Evolutionary conservation across 495 filamentous ascomycete species (phyloP).

Genomic region (Aspergillus nidulans): DNA sequence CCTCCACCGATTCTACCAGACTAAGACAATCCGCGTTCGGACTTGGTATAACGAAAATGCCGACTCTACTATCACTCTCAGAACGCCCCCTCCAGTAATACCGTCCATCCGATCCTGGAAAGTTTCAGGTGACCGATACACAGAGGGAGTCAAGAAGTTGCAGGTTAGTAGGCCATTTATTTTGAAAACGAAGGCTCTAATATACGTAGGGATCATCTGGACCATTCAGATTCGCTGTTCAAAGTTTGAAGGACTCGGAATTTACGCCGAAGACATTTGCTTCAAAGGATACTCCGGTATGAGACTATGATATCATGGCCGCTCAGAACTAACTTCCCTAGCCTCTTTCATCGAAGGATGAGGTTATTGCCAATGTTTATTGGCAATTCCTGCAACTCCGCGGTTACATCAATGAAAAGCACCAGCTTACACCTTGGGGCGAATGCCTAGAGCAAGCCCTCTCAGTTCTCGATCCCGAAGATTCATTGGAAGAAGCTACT

Average conservation of each 20-base stretch:
- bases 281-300: constrained; percentile 33
- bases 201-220: constrained; percentile 23
- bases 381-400: constrained; percentile 89
- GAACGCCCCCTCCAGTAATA: constrained; percentile 55
- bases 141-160: constrained; percentile 38
- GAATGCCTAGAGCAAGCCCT: constrained; percentile 67
- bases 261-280: constrained; percentile 64
- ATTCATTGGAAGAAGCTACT: constrained; percentile 56
- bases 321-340: constrained; percentile 14
- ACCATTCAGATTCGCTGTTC: constrained; percentile 42
- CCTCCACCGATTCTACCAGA: constrained; percentile 74
- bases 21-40: constrained; percentile 66
- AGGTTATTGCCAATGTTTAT: constrained; percentile 70
- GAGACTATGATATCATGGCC: background rate
- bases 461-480: constrained; percentile 51
- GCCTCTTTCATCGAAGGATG: constrained; percentile 51
- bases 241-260: constrained; percentile 56
- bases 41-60: constrained; percentile 81
- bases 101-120: constrained; percentile 68
- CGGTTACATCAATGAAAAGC: constrained; percentile 74
- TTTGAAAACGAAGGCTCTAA: background rate
- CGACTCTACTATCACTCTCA: constrained; percentile 61
- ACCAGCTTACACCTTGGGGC: constrained; percentile 82
- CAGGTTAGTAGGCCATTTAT: constrained; percentile 22
- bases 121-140: constrained; percentile 51